Base-by-base conservation (phyloP, 441 rosid species). In the Flueggea neowawraea region DNA sequence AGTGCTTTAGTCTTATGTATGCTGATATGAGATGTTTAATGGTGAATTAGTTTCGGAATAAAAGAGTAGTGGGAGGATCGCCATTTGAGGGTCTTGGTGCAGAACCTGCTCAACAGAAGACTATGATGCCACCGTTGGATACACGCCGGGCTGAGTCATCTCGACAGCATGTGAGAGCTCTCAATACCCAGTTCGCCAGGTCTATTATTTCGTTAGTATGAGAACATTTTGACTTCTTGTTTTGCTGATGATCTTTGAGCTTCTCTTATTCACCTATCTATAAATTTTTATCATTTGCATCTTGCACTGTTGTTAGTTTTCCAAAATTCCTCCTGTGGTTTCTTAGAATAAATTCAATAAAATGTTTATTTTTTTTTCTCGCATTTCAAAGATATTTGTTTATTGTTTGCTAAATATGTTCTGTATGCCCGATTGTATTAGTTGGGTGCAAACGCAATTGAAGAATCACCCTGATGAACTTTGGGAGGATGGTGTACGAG, bases 391-490 rank as follows among this genome's bases (percentile, higher is more conserved):
- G 12, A 47, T 47, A 4, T 6, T 47, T 7, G 33, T 22, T 16
- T 5, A 9, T 13, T 5, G 8, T 52, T 44, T 52, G 11, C n/a
- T 58, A 33, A 1, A 22, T 16, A 33, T 62, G 11, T 62, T 12
- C 56, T 14, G 6, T 39, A 31, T 56, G 31, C 57, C 41, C 56
- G 9, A 16, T 72, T 14, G 52, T 61, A 68, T 73, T 80, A 94
- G 99, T 69, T 94, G 97, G 96, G 95, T 91, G 77, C 97, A 94
- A 74, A 63, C 73, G 48, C 96, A 94, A 78, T 75, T 94, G 65
- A 94, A 86, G 85, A 81, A 89, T 73, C 96, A 89, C 61, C 96
- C 97, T 45, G 92, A 94, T 80, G 99, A 91, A 82, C 94, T 94
- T 63, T 91, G 99, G 97, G 94, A 91, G 72, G 96, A 90, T 80